Evolutionary conservation across 345 rosid genomes (phyloP), one percentile per base, ranked within the genome.

Genomic region (Acer saccharum): DNA sequence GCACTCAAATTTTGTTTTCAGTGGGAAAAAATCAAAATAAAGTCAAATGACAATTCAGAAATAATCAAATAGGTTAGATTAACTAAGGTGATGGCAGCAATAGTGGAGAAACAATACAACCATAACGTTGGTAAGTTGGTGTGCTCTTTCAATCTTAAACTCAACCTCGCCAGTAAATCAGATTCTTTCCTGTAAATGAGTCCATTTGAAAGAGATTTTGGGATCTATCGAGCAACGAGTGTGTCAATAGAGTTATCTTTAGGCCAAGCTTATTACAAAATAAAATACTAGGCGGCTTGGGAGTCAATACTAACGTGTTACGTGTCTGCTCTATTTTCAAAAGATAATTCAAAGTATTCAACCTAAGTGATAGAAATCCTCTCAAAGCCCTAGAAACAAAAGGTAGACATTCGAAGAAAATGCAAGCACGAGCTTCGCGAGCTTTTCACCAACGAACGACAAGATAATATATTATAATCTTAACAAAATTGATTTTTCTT

Each of bases 71-170:
- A 70, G 50, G 67, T 41, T 69, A 60, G 61, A 71, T 39, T 16
- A 76, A 68, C 39, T 61, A 18, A 62, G 52, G 57, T 17, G 71
- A 48, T 10, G 14, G 63, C 54, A 63, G 73, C 67, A 68, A 44
- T 66, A 29, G 58, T 25, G 27, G 52, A 74, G 71, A 60, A 76
- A 57, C 46, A 71, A 74, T 14, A 32, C 62, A 43, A 64, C 71
- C 69, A 46, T 73, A 60, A 79, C 50, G 77, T 65, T 79, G 83
- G 79, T 46, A 79, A 50, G 77, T 69, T 79, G 83, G 81, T 46
- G 61, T 50, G 77, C 81, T 78, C 76, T 74, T 81, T 79, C 71
- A 21, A 6, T 64, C 52, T 27, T 81, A 41, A 64, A 71, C 18
- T 25, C 21, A 32, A 70, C 32, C 21, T 50, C 25, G 77, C 69